Base-by-base conservation (phyloP, 257 asterid species). In the Rauvolfia tetraphylla region DNA sequence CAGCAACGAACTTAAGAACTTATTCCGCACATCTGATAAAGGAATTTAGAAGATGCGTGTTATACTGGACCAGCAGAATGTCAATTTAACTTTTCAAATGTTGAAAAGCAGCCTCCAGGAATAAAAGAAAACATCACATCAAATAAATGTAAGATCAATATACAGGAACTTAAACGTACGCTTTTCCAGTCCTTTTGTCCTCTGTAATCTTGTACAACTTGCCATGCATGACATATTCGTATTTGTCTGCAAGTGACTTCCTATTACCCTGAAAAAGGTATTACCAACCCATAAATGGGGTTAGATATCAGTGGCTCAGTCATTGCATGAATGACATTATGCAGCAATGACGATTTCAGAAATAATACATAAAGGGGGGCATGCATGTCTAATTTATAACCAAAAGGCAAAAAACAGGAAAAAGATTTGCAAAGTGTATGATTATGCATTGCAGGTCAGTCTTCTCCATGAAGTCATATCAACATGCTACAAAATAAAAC, bases 161-260 rank as follows among this genome's bases (percentile, higher is more conserved):
- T 27, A 46, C 31, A 42, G 36, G 5, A 39, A 58, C 48, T 46
- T 0, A 25, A 73, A 83, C 97, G 1, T 90, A 92, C 98, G 96
- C 97, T 89, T 88, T 90, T 41, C 82, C 87, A 38, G 85, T 85
- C 49, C 80, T 79, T 38, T 88, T 79, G 73, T 90, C 93, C 85
- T 94, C 98, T 0, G 95, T 84, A 79, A 94, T 87, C 79, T 89
- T 89, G 88, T 94, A 92, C 66, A 94, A 73, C 79, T 92, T 94
- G 66, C 98, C 98, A 72, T 89, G 97, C 97, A 94, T 94, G 70
- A 94, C 97, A 71, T 94, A 94, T 78, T 94, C 98, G 39, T 86
- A 93, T 82, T 89, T 83, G 79, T 94, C 98, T 41, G 97, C 98
- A 59, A 92, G 91, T 41, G 97, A 88, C 78, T 89, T 94, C 89